Base-by-base conservation (phyloP, 2,329 filamentous ascomycete species). In the Cordyceps fumosorosea region DNA sequence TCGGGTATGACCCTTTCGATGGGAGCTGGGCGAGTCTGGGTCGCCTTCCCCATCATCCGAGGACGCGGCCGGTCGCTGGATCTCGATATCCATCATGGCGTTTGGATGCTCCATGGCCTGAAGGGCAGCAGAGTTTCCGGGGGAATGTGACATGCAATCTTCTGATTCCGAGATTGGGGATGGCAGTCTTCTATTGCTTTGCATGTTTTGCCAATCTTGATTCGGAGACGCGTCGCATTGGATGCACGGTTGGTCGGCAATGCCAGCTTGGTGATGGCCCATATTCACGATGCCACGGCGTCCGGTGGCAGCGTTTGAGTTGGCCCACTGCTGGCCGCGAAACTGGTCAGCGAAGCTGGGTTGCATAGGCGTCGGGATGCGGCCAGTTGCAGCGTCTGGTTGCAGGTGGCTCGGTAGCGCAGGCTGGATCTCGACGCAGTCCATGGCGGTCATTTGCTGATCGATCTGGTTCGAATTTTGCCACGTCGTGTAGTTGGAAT, bases 131-230 rank as follows among this genome's bases (percentile, higher is more conserved):
- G 69, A 73, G 47, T 67, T 69, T 14, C 68, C 62, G n/a, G 67
- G 65, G 22, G 69, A 72, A 64, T 77, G 75, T 2, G 75, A 69
- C 75, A 78, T 79, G 64, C 67, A 68, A 56, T 83, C 81, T 62
- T 84, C 81, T 20, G 75, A 76, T 66, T 85, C 83, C 59, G 81
- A 85, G 57, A 85, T 85, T n/a, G 83, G 83, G 5, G 83, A 85
- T 2, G 83, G 83, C 1, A 85, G 73, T 18, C 81, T 78, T 29
- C 82, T 77, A 64, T 81, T 81, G 64, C 80, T 82, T 64, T 84
- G 80, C 16, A 80, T 73, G 64, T 79, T 73, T 52, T 77, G 78
- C 83, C 83, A 86, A 61, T 82, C 79, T 8, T 73, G 29, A 76
- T 75, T 65, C 83, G 74, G 1, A 76, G 81, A 29, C 80, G 77